Evolutionary conservation across 352 stramenopile species (phyloP).

Genomic region (Globisporangium paddicum): DNA sequence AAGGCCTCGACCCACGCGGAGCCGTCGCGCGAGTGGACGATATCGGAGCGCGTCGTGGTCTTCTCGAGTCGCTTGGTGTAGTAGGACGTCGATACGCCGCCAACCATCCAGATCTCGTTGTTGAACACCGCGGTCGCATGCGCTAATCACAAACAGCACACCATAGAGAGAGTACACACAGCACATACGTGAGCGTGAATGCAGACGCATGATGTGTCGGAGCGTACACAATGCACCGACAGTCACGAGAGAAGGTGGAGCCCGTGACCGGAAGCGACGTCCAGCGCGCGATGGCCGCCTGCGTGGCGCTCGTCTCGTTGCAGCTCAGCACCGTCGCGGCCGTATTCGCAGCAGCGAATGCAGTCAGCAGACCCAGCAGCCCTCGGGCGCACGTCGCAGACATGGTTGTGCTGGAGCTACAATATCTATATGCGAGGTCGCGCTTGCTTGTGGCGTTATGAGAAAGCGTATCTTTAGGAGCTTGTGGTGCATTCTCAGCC

Average conservation of each 20-base stretch:
- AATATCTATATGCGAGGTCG: neutral
- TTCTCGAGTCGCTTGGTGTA: conserved; percentile 71
- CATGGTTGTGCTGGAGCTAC: too few species aligned
- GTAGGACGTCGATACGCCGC: conserved; percentile 66
- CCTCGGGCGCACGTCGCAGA: too few species aligned
- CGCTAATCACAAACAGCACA: conserved; percentile 22
- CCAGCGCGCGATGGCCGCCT: conserved; percentile 46
- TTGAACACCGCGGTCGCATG: conserved; percentile 58
- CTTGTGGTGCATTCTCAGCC: neutral
- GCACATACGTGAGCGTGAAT: neutral
- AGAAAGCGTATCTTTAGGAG: neutral
- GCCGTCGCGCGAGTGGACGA: conserved; percentile 57
- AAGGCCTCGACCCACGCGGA: conserved; percentile 54
- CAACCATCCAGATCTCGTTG: conserved; percentile 66
- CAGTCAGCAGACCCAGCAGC: neutral
- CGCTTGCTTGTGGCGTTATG: neutral
- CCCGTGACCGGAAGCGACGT: conserved; percentile 26
- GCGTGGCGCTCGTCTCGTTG: conserved; percentile 40
- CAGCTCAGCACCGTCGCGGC: conserved; percentile 28
- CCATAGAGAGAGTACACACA: neutral
- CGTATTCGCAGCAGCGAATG: neutral
- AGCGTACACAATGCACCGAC: too few species aligned
- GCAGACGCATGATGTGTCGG: too few species aligned
- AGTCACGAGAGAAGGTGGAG: conserved; percentile 66
- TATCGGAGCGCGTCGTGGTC: conserved; percentile 60